phyloP scores from a whole-genome alignment of 495 filamentous ascomycete genomes.

The Neurospora sp. region DNA sequence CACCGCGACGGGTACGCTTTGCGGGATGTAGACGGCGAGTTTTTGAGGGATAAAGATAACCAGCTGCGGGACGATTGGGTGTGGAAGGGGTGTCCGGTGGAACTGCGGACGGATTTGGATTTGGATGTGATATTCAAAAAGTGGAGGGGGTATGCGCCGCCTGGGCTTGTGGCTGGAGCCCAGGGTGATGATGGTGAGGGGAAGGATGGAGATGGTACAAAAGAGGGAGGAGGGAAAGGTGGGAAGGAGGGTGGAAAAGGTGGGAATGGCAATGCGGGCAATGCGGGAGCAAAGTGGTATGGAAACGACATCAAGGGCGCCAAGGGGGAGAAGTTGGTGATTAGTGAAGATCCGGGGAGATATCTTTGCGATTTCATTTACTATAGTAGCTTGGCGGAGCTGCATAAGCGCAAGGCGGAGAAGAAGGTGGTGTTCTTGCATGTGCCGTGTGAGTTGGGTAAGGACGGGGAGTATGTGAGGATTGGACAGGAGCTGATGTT shows the following conservation, averaged over 20 bases:
- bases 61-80: slow-evolving; percentile 27
- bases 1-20: slow-evolving; percentile 68
- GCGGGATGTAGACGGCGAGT: slow-evolving; percentile 54
- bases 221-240: neutral
- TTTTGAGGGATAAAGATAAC: slow-evolving; percentile 41
- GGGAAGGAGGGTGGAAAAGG: slow-evolving; percentile 7
- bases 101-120: slow-evolving; percentile 41
- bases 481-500: slow-evolving; percentile 54
- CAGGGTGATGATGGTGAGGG: neutral
- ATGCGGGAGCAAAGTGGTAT: neutral
- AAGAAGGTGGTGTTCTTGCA: slow-evolving; percentile 67
- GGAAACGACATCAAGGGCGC: neutral
- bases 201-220: neutral
- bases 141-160: slow-evolving; percentile 41
- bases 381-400: slow-evolving; percentile 58
- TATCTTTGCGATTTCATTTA: slow-evolving; percentile 86
- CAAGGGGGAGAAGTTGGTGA: neutral
- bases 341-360: slow-evolving; percentile 57
- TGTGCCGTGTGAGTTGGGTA: slow-evolving; percentile 48
- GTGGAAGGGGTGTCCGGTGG: slow-evolving; percentile 36
- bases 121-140: slow-evolving; percentile 42
- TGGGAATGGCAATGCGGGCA: too few relatives aligned
- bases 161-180: neutral
- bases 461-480: slow-evolving; percentile 43
- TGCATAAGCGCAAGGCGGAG: slow-evolving; percentile 38